Conservation (phyloP, 2,329 filamentous ascomycete genomes). For the Nigrospora sphaerica region DNA sequence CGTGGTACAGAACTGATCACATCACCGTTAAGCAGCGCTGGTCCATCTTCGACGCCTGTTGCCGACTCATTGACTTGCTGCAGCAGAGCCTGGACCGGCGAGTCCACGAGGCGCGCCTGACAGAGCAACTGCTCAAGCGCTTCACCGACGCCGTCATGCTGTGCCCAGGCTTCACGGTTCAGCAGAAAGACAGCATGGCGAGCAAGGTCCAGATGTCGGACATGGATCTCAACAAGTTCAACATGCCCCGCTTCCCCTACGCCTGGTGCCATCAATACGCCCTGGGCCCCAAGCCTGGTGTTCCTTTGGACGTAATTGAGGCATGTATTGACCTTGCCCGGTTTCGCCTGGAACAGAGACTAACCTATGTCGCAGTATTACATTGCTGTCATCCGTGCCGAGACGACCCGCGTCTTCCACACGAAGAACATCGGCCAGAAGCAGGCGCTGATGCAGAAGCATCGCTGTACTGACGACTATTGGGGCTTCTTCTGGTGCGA, state of each 20-base stretch:
- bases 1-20: conserved; percentile 50
- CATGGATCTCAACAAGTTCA: conserved; percentile 27
- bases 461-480: conserved; percentile 30
- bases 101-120: conserved; percentile 37
- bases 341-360: neutral
- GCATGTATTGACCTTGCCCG: conserved; percentile 23
- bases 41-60: conserved; percentile 42
- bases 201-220: conserved; percentile 29
- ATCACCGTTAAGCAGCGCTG: conserved; percentile 53
- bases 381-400: conserved; percentile 46
- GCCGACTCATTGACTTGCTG: conserved; percentile 41
- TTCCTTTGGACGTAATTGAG: conserved; percentile 46
- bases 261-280: conserved; percentile 47
- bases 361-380: conserved; percentile 38
- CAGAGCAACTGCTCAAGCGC: conserved; percentile 44
- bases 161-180: conserved; percentile 53
- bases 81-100: conserved; percentile 30
- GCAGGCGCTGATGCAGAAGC: conserved; percentile 24
- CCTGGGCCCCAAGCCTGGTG: conserved; percentile 39
- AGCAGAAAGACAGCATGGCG: conserved; percentile 55
- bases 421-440: conserved; percentile 33
- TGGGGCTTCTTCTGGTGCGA: conserved; percentile 48
- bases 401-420: conserved; percentile 35
- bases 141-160: conserved; percentile 43
- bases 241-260: conserved; percentile 39